Percentiles rank a stretch among this genome's conserved stretches.
Evolutionary conservation across 352 stramenopile species (phyloP).

Genomic region (Phytopythium delawarense): DNA sequence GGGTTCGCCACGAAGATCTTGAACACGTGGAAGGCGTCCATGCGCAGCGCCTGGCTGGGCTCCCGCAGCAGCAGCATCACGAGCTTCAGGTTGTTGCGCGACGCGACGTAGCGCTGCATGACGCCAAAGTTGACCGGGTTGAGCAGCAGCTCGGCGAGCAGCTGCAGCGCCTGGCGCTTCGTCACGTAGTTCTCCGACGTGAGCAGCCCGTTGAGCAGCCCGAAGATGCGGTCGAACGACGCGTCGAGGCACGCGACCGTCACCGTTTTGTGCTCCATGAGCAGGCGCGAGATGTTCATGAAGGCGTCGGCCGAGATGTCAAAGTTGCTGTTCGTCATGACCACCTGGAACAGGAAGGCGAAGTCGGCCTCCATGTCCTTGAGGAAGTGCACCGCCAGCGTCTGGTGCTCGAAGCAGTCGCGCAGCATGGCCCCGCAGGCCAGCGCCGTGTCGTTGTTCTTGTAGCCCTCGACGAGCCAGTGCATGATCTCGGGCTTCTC

Average conservation of each 20-base stretch:
- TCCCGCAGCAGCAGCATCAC: conserved; percentile 77
- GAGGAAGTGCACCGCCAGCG: conserved; percentile 57
- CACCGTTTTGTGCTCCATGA: conserved; percentile 60
- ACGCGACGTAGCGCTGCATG: conserved; percentile 77
- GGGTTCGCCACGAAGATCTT: conserved; percentile 89
- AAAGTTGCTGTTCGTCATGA: conserved; percentile 78
- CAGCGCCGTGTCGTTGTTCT: conserved; percentile 63
- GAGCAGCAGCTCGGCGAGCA: conserved; percentile 70
- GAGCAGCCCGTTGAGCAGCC: conserved; percentile 55
- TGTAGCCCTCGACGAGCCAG: conserved; percentile 73
- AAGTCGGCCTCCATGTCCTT: conserved; percentile 58
- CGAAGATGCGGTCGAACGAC: conserved; percentile 70
- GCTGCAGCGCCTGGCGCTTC: conserved; percentile 62
- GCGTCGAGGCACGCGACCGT: conserved; percentile 45
- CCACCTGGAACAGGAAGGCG: conserved; percentile 61
- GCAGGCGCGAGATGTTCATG: conserved; percentile 67
- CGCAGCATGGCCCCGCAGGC: conserved; percentile 79
- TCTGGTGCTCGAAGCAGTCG: conserved; percentile 71
- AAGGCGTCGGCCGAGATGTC: conserved; percentile 83
- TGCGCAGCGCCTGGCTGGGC: conserved; percentile 66
- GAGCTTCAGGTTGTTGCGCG: conserved; percentile 63
- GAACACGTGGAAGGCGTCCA: conserved; percentile 86
- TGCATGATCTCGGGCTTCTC: conserved; percentile 65
- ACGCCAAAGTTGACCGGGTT: conserved; percentile 72
- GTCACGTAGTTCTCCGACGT: conserved; percentile 69